phyloP scores from a whole-genome alignment of 2,329 filamentous ascomycete species.

The Magnaporthiopsis rhizophila region DNA sequence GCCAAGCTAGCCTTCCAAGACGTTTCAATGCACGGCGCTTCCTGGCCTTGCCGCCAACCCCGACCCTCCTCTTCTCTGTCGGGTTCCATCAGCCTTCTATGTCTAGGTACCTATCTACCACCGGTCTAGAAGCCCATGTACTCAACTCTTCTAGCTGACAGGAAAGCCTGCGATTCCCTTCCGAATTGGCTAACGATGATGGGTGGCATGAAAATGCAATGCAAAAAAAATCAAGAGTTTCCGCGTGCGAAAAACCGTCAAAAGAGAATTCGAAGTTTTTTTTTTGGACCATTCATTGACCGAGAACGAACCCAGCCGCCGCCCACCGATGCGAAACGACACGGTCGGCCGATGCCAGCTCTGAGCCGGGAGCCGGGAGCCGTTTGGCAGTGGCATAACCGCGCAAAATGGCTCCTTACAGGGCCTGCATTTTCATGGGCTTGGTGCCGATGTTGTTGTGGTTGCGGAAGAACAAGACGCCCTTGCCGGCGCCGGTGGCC shows the following conservation, averaged over 20 bases:
- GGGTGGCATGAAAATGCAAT: not conserved
- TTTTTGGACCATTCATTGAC: not conserved
- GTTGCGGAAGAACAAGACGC: constrained; percentile 93
- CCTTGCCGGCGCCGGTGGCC: constrained; percentile 71
- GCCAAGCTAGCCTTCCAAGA: not conserved
- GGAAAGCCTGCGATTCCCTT: not conserved
- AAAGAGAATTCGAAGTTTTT: not conserved
- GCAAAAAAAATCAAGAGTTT: not conserved
- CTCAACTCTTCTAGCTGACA: too few species aligned
- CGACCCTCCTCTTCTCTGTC: not conserved
- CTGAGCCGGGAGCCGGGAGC: too few species aligned
- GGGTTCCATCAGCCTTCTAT: not conserved
- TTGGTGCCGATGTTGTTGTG: constrained; percentile 71
- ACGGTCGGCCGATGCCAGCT: not conserved
- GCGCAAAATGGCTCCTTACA: not conserved
- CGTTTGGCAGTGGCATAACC: too few species aligned
- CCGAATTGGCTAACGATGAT: not conserved
- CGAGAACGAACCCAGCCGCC: not conserved
- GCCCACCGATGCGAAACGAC: not conserved
- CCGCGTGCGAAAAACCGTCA: not conserved
- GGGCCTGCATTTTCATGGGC: constrained; percentile 20
- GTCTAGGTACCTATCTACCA: not conserved
- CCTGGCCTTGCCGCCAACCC: too few species aligned
- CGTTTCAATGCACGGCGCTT: not conserved
- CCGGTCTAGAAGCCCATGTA: not conserved